Evolutionary conservation across 2,329 filamentous ascomycete genomes (phyloP).

Genomic region (Aspergillus niger): DNA sequence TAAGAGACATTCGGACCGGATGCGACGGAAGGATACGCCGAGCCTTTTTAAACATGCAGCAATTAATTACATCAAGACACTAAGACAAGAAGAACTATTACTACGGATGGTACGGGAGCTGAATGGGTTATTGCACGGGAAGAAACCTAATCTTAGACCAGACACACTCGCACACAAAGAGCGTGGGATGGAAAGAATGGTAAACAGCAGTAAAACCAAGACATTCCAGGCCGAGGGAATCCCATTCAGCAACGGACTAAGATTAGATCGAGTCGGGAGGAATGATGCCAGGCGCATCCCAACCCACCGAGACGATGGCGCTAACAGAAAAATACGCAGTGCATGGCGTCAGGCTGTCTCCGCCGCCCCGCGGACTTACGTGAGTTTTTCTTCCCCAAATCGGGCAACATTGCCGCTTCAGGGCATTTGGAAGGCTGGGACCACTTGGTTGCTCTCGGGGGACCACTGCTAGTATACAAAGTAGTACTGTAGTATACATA

Average conservation of each 20-base stretch:
- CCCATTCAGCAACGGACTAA: background rate
- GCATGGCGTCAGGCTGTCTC: background rate
- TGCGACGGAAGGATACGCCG: conserved; percentile 6
- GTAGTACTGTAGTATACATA: no score
- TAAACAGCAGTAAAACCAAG: background rate
- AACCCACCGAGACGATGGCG: background rate
- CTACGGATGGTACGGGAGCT: background rate
- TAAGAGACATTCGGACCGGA: conserved; percentile 9
- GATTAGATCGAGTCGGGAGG: background rate
- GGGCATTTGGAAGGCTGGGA: background rate
- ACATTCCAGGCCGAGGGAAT: background rate
- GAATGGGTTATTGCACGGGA: background rate
- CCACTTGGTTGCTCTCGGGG: background rate
- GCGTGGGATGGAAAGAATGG: background rate
- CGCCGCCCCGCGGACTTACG: background rate
- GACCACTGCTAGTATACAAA: background rate
- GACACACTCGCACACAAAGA: background rate
- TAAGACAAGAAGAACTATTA: background rate
- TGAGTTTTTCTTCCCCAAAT: background rate
- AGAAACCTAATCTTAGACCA: background rate
- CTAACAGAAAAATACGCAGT: background rate
- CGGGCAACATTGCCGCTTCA: background rate
- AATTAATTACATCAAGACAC: background rate
- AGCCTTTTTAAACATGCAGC: conserved; percentile 1
- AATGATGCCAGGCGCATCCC: background rate